Base-by-base conservation (phyloP, 176 grass and related monocot genomes). In the Dactylis glomerata region DNA sequence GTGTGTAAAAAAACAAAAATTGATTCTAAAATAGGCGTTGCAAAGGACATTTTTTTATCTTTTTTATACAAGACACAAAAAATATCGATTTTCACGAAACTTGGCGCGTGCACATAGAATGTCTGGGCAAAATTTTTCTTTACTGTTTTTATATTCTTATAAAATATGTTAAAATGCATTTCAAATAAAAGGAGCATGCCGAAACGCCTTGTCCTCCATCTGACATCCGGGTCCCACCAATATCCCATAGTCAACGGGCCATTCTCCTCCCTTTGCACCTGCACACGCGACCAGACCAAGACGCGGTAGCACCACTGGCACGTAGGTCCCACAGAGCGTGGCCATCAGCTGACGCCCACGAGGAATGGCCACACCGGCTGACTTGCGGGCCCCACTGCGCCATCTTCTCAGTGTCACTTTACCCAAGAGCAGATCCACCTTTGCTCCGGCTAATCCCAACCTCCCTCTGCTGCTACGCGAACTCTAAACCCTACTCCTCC, bases 401-500 rank as follows among this genome's bases (percentile, higher is more conserved):
- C 55, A 8, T 15, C 66, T 3, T 31, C 26, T 8, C 40, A 3
- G 12, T 19, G 11, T 56, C 47, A 33, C 82, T 82, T 79, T 63
- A 17, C 51, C 68, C 78, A 38, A 79, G 55, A 73, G 42, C 40
- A 75, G 81, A 70, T 68, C 54, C n/a, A 8, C 55, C 34, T 26
- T 10, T 10, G 1, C 33, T 1, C 42, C 6, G 19, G 9, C 36
- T 52, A 69, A 83, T 82, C 78, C 52, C 80, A 20, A 12, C n/a
- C 65, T 20, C 64, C 49, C 62, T 65, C 62, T 65, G 0, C 66
- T 41, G 12, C 68, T 44, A 71, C 69, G 69, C 40, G 1, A 26
- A 82, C 81, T 34, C 47, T 47, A 82, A 82, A 78, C 65, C 86
- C 73, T 82, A 58, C 28, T 2, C 77, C 17, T 13, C 16, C 15